Conservation (phyloP, 305 asterid species). For the Stenogyne calaminthoides region DNA sequence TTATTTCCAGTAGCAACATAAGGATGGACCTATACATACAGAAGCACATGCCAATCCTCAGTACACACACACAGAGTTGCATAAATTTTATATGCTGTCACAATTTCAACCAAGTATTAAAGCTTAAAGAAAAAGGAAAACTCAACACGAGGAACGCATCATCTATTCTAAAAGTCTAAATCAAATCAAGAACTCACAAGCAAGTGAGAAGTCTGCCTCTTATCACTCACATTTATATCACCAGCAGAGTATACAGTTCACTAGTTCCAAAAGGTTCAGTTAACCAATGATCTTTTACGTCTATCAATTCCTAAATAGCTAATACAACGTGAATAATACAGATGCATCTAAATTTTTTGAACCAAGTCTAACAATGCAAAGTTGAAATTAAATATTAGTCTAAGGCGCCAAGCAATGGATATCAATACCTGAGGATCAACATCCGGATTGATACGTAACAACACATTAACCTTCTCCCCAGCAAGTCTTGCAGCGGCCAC, state of each 20-base stretch:
- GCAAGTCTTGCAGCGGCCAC: conserved; percentile 76
- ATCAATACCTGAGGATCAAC: conserved; percentile 93
- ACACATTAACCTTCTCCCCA: conserved; percentile 81
- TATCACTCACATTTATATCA: too few species aligned
- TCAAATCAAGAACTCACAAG: too few species aligned
- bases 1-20: conserved; percentile 98
- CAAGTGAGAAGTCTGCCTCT: too few species aligned
- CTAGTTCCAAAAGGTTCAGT: too few species aligned
- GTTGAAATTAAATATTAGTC: background rate
- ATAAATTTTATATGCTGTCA: background rate
- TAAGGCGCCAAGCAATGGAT: background rate
- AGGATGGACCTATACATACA: conserved; percentile 75
- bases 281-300: too few species aligned
- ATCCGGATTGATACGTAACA: conserved; percentile 92
- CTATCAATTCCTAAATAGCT: too few species aligned
- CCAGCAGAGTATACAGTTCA: too few species aligned
- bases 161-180: too few species aligned
- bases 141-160: too few species aligned
- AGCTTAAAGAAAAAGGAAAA: background rate
- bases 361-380: background rate
- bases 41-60: background rate
- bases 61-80: too few species aligned
- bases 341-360: too few species aligned
- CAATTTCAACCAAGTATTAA: background rate
- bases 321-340: too few species aligned